Evolutionary conservation across 192 early-diverging fungal genomes (phyloP), one percentile per base, ranked within the genome.

Genomic region (Rhizophagus sp.): DNA sequence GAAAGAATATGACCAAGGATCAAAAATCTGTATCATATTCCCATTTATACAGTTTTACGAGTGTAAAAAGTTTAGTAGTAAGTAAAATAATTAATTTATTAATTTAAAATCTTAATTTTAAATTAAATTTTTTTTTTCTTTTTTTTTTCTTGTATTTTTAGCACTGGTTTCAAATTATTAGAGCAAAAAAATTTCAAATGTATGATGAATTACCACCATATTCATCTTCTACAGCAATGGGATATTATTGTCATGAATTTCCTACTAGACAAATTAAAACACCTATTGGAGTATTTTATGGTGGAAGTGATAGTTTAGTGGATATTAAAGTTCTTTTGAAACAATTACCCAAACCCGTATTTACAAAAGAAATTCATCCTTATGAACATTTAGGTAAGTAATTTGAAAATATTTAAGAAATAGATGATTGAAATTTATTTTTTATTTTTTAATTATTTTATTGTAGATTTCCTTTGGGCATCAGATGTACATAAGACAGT

Each of bases 161-260:
- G 88, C 96, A 96, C 81, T 96, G 95, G 95, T 97, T 98, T 87
- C 96, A 98, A 86, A 98, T 98, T 76, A 97, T 98, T 62, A 85
- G 95, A 25, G 91, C 92, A 25, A 91, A 91, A 12, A 87, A 87
- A 33, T 93, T 98, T 62, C 96, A 97, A 79, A 97, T 96, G 95
- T 98, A 95, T 78, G 96, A 98, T 79, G 97, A 98, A 30, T 87
- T 90, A 52, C 81, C 91, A 19, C 87, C 91, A 1, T 89, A 83
- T 24, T 83, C 84, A 4, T 84, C 85, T 1, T 62, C 83, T 1
- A 88, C 82, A 15, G 82, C 85, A 2, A 81, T 81, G 62, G 89
- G 90, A 34, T 90, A 95, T 76, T 85, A 82, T 49, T 90, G 92
- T 49, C 94, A 90, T 27, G 81, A 84, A 10, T 96, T 94, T 83